phyloP scores from a whole-genome alignment of 2,329 filamentous ascomycete genomes.

The Trichoderma citrinoviride region DNA sequence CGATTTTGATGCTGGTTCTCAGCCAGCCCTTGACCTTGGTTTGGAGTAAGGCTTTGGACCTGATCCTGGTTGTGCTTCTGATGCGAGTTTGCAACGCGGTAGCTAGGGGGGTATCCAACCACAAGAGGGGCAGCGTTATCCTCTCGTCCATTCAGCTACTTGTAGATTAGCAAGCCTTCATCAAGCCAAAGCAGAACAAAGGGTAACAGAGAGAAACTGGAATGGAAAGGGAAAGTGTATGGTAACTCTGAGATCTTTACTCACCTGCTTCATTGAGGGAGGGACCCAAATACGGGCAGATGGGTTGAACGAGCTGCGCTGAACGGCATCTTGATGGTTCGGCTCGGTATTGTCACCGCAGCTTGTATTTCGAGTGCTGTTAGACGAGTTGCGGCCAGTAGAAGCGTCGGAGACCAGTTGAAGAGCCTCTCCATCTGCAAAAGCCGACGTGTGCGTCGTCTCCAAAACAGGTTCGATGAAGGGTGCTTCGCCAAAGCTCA shows the following conservation, averaged over 20 bases:
- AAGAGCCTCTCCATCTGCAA: neutral
- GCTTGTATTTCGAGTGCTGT: neutral
- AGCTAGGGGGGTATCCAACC: neutral
- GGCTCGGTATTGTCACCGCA: neutral
- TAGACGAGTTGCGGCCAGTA: neutral
- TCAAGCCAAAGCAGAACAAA: neutral
- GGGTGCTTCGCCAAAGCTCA: conserved; percentile 9
- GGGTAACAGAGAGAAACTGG: too few species aligned
- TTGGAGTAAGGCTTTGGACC: neutral
- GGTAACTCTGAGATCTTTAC: neutral
- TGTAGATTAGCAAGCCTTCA: neutral
- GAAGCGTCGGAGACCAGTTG: neutral
- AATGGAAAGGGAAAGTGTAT: neutral
- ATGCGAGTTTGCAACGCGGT: neutral
- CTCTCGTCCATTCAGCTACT: neutral
- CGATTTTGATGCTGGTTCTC: neutral
- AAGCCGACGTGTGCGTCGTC: neutral
- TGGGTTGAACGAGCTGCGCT: conserved; percentile 16
- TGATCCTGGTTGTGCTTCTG: neutral
- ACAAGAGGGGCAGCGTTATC: neutral
- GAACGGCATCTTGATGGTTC: neutral
- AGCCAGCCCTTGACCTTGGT: neutral
- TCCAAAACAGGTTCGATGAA: neutral
- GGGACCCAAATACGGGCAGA: conserved; percentile 14
- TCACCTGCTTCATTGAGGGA: neutral